Conservation (phyloP, 257 asterid genomes). For the Solanum bulbocastanum region DNA sequence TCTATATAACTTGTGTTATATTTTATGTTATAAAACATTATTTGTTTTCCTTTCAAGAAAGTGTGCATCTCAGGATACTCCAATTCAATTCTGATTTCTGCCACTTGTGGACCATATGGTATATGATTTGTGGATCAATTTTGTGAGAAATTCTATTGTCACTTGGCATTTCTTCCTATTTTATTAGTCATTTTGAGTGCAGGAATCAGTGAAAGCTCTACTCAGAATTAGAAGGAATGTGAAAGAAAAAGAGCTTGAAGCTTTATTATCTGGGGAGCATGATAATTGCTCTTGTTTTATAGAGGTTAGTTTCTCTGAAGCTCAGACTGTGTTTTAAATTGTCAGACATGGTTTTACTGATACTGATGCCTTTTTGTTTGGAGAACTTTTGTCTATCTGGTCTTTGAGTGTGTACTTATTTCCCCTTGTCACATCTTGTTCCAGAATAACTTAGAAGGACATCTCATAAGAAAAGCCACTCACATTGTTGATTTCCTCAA, state of each 20-base stretch:
- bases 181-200: slow-evolving; percentile 11
- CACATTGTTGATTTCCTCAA: background rate
- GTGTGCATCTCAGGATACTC: background rate
- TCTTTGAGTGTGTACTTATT: background rate
- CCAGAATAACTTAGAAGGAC: background rate
- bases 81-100: background rate
- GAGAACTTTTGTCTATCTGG: background rate
- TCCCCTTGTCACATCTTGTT: background rate
- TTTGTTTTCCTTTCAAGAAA: background rate
- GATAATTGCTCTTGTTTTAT: slow-evolving; percentile 87
- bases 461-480: background rate
- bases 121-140: background rate
- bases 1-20: background rate
- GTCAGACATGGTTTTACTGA: background rate
- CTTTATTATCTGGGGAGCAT: slow-evolving; percentile 78
- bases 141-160: background rate
- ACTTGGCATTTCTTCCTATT: background rate
- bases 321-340: background rate
- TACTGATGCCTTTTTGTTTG: background rate
- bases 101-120: background rate
- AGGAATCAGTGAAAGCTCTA: slow-evolving; percentile 75
- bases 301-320: slow-evolving; percentile 41
- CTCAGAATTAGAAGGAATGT: slow-evolving; percentile 47
- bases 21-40: background rate
- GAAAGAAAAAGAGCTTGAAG: slow-evolving; percentile 88